Base-by-base conservation (phyloP, 148 eudicot genomes). In the Fagopyrum homotropicum region DNA sequence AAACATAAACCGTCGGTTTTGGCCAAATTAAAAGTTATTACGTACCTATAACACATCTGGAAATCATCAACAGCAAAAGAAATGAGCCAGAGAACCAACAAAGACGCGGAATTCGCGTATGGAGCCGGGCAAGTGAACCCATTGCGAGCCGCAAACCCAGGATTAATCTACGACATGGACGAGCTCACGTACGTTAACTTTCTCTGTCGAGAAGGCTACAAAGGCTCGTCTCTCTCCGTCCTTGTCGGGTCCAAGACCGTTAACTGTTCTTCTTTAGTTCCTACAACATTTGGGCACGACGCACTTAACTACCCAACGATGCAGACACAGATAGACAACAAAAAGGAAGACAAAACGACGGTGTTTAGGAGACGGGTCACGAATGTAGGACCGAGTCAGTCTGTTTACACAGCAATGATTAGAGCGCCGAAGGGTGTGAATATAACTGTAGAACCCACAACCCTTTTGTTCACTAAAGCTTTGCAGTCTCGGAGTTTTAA, bases 281-380 rank as follows among this genome's bases (percentile, higher is more conserved):
- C 95, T 61, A 81, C 74, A 46, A n/a, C 88, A 11, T 72, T 68
- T 4, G 89, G 94, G 30, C 80, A 85, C 71, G 98, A 93, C 43
- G 89, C 95, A 59, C 80, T 93, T 54, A 93, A 93, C 84, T 93
- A 93, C 51, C 98, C 98, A 3, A 91, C 88, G n/a, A 93, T 93
- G 86, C 98, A 93, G 76, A 85, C 91, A 10, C 56, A 76, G 49
- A 15, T 89, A 59, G 83, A 79, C 44, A 79, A 66, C 75, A 47
- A 76, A 72, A 76, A 86, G 50, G 80, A 59, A 45, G 76, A 86
- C 1, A 80, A 77, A 48, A 68, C 75, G 15, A 85, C 80, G 7
- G 82, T 85, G 48, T 91, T 93, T 70, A 75, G 84, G 55, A 86
- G 98, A 80, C 82, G 77, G 26, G 97, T 91, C 45, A 89, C 91